A percentile compares a stretch with the other conserved stretches of the same genome.
Evolutionary conservation across 371 early-diverging fungal genomes (phyloP).

Genomic region (Mucor lusitanicus): DNA sequence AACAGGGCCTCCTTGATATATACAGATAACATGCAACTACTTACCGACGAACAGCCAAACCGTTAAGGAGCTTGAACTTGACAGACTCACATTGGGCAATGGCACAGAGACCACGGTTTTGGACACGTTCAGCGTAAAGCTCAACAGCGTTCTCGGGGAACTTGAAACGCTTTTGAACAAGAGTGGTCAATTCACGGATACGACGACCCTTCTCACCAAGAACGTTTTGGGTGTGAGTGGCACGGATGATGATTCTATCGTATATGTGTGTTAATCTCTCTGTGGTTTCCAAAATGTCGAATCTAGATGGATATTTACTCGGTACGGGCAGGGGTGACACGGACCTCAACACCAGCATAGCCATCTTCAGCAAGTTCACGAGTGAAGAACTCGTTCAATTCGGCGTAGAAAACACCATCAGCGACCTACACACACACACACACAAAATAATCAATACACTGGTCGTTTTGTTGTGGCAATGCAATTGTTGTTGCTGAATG

Average conservation of each 20-base stretch:
- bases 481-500: background rate
- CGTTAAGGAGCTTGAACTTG: slow-evolving; percentile 96
- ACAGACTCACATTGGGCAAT: slow-evolving; percentile 99
- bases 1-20: background rate
- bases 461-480: background rate
- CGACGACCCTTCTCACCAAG: slow-evolving; percentile 99
- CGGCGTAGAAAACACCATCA: slow-evolving; percentile 99
- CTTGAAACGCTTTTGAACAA: slow-evolving; percentile 99
- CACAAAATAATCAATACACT: background rate
- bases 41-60: slow-evolving; percentile 94
- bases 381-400: slow-evolving; percentile 98
- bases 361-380: slow-evolving; percentile 92
- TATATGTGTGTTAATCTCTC: background rate
- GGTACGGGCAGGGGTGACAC: slow-evolving; percentile 97
- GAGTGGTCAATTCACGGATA: slow-evolving; percentile 97
- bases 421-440: slow-evolving; percentile 80
- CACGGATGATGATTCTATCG: slow-evolving; percentile 93
- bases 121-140: slow-evolving; percentile 98
- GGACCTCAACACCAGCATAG: slow-evolving; percentile 98
- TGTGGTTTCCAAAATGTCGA: background rate
- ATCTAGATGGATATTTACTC: slow-evolving; percentile 56
- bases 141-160: slow-evolving; percentile 98
- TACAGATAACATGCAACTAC: no score
- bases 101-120: slow-evolving; percentile 98
- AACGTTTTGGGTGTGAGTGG: slow-evolving; percentile 97